Percentiles rank a stretch among this genome's conserved stretches.
Conservation (phyloP, 257 asterid species). For the Fraxinus quadrangulata region DNA sequence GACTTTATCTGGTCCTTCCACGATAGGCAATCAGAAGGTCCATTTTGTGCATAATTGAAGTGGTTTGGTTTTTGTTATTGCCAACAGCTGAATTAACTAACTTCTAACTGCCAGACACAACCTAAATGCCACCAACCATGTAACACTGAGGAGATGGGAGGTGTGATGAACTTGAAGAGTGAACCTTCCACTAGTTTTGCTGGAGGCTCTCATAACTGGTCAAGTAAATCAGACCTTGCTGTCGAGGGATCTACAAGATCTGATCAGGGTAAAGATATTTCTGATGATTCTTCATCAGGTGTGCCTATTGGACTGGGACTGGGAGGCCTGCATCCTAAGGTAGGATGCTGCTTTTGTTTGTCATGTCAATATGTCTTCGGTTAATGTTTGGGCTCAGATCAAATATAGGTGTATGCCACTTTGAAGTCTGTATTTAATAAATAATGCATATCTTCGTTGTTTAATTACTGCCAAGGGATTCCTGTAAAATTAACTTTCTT, state of each 20-base stretch:
- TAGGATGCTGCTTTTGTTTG: slow-evolving; percentile 16
- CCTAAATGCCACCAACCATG: slow-evolving; percentile 14
- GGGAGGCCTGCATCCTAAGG: slow-evolving; percentile 87
- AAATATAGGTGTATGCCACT: too few relatives aligned
- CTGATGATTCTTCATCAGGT: slow-evolving; percentile 42
- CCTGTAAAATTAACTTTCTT: slow-evolving; percentile 1
- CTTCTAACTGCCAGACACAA: slow-evolving; percentile 38
- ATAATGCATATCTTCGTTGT: too few relatives aligned
- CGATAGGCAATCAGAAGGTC: slow-evolving; percentile 35
- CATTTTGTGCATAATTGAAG: slow-evolving; percentile 5
- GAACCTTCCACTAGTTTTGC: slow-evolving; percentile 40
- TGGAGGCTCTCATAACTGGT: slow-evolving; percentile 27
- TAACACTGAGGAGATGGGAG: slow-evolving; percentile 13
- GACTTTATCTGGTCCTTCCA: slow-evolving; percentile 6
- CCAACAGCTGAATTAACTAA: slow-evolving; percentile 19
- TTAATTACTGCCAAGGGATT: not conserved
- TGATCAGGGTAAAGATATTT: slow-evolving; percentile 32
- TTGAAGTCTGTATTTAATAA: not conserved
- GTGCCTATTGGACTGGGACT: slow-evolving; percentile 85
- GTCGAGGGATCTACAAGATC: slow-evolving; percentile 43
- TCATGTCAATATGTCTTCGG: too few relatives aligned
- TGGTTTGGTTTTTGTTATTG: slow-evolving; percentile 11
- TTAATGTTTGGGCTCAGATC: too few relatives aligned
- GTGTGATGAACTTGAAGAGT: slow-evolving; percentile 17
- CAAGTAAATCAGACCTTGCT: slow-evolving; percentile 29